Base-by-base conservation (phyloP, 139 green algal genomes). In the Diplosphaera chodatii region DNA sequence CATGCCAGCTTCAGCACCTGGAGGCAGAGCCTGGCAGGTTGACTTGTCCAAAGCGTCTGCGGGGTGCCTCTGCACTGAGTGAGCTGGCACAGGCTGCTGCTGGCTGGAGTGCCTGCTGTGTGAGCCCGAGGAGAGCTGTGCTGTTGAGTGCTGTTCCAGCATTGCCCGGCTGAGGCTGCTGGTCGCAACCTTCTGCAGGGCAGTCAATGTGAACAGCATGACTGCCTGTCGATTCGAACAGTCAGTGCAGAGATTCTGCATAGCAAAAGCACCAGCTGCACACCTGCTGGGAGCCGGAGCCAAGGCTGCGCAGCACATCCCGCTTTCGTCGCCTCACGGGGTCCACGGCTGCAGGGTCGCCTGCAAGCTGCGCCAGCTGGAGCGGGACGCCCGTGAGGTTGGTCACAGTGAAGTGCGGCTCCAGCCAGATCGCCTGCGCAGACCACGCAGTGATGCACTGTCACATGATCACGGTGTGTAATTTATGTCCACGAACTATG, bases 361-460 rank as follows among this genome's bases (percentile, higher is more conserved):
- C 27, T 23, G 27, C 33, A 3, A 82, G 83, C 70, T 93, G 90
- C 68, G 89, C 62, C 48, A 94, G 75, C 70, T 87, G 73, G n/a
- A 96, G 76, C 6, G 76, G 68, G 32, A 91, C 80, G 28, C 85
- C 81, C 1, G 88, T 93, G 31, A 74, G 73, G 76, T 96, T 96
- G 63, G 77, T 81, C 2, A 93, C 71, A 41, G 92, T 72, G n/a
- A 92, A 30, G 67, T 93, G 83, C 0, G 86, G 82, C 63, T 94
- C 87, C 71, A 96, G 62, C 2, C 77, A 68, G 67, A 93, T 78
- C 23, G 85, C 73, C 69, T 85, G 75, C 66, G 56, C 3, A 63
- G 23, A 25, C 48, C 48, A 59, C 13, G 16, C n/a, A n/a, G n/a
- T n/a, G n/a, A n/a, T n/a, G n/a, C n/a, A n/a, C n/a, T n/a, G n/a